These are phyloP conservation scores for Juncus inflexus DNA, from an alignment of 176 grass and related monocot genomes.

Conservation along the genomic window DNA sequence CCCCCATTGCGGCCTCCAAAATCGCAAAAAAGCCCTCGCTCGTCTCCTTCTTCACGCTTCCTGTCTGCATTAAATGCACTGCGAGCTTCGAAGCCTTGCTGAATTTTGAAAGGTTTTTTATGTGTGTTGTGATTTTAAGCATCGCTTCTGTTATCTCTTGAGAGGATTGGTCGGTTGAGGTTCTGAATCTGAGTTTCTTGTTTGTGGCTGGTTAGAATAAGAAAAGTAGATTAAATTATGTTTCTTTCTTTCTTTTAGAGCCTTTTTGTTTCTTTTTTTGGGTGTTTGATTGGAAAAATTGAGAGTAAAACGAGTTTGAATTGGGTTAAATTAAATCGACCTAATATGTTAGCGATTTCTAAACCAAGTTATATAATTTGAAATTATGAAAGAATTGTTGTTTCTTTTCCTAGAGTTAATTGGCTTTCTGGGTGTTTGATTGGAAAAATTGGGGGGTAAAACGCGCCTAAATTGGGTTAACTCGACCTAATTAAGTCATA, in stretches of 20 bases:
- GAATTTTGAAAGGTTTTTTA: constrained; percentile 85
- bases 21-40: constrained; percentile 58
- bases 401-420: not conserved
- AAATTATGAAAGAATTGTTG: not conserved
- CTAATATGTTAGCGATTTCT: too few species aligned
- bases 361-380: not conserved
- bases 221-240: not conserved
- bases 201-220: constrained; percentile 33
- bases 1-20: constrained; percentile 78
- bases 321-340: not conserved
- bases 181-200: constrained; percentile 83
- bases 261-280: not conserved
- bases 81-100: constrained; percentile 89
- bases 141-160: constrained; percentile 80
- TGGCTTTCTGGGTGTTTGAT: not conserved
- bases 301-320: not conserved
- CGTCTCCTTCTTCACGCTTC: constrained; percentile 79
- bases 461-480: not conserved
- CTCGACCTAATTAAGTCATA: not conserved
- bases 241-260: not conserved
- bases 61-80: constrained; percentile 69
- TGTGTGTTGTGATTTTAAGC: constrained; percentile 88
- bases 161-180: constrained; percentile 74
- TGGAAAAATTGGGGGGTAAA: not conserved
- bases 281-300: not conserved